Base-by-base conservation (phyloP, 345 rosid species). In the Hirschfeldia incana region DNA sequence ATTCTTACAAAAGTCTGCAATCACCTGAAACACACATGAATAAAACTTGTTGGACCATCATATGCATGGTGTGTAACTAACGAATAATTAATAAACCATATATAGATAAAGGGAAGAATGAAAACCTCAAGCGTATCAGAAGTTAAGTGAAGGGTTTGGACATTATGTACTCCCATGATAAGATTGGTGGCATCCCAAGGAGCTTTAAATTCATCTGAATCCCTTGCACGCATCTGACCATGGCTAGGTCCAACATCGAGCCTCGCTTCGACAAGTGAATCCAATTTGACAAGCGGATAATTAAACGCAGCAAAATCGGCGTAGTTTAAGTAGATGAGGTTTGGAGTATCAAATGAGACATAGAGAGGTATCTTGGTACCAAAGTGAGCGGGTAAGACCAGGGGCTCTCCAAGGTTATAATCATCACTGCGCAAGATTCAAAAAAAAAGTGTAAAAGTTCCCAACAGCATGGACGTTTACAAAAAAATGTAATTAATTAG, bases 311-410 rank as follows among this genome's bases (percentile, higher is more conserved):
- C 6, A 72, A 60, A 27, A 2, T 72, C 67, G 8, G 76, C 29
- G 67, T 72, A 72, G 75, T 72, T 60, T 13, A 72, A n/a, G 57
- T 60, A 72, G 67, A 72, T 5, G n/a, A 72, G 67, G 39, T 72
- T 72, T n/a, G 75, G 75, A n/a, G 67, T 72, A 39, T 72, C 58
- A 72, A 72, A 72, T 0, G 67, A 72, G 39, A 72, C 10, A 59
- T 12, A 0, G n/a, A 1, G 5, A 36, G 67, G 75, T 1, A 0
- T 16, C n/a, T 0, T 6, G 16, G 4, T 7, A 29, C 57, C 57
- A 3, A 13, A 13, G 4, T 28, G 1, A 1, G 26, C 32, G 26
- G n/a, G 4, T 49, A 69, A 0, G 2, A 21, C 1, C 12, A 17
- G 12, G 10, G 61, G 12, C 5, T 8, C 12, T 70, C 59, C 59